Percentiles rank a stretch among this genome's conserved stretches.
phyloP scores from a whole-genome alignment of 2,329 filamentous ascomycete species.

The Tolypocladium sp. region DNA sequence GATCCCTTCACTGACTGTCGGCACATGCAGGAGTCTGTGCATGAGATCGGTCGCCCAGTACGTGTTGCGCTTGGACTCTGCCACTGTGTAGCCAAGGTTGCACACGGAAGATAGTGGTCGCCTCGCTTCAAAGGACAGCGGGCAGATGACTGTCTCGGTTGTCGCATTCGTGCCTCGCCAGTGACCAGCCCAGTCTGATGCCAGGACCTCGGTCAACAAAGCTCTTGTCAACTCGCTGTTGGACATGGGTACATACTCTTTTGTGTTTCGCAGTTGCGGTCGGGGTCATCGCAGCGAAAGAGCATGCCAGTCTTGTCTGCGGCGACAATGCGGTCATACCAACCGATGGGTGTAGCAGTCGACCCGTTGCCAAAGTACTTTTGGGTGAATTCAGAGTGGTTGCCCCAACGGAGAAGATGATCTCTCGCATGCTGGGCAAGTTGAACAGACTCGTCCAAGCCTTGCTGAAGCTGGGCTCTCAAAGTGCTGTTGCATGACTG shows the following conservation, averaged over 20 bases:
- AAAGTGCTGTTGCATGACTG: no score
- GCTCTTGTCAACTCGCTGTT: neutral
- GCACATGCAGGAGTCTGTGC: constrained; percentile 57
- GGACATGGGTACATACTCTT: constrained; percentile 23
- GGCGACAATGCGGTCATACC: constrained; percentile 50
- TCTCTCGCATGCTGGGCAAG: constrained; percentile 25
- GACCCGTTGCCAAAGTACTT: constrained; percentile 59
- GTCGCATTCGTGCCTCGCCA: constrained; percentile 58
- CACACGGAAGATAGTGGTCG: constrained; percentile 51
- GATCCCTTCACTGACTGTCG: constrained; percentile 46
- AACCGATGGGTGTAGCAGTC: constrained; percentile 50
- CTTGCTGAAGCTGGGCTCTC: no score
- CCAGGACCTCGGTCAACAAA: neutral
- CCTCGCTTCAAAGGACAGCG: constrained; percentile 49
- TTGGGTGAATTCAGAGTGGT: constrained; percentile 46
- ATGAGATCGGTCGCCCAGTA: constrained; percentile 54
- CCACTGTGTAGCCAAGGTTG: constrained; percentile 52
- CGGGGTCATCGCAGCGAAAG: constrained; percentile 60
- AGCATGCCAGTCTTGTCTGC: constrained; percentile 47
- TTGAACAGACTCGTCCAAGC: no score
- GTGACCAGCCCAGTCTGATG: constrained; percentile 55
- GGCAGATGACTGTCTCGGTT: constrained; percentile 61
- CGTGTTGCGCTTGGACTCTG: constrained; percentile 43
- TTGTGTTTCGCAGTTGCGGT: constrained; percentile 50
- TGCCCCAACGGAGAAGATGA: constrained; percentile 49